Conservation (phyloP, 352 stramenopile species). For the Pythium biforme region DNA sequence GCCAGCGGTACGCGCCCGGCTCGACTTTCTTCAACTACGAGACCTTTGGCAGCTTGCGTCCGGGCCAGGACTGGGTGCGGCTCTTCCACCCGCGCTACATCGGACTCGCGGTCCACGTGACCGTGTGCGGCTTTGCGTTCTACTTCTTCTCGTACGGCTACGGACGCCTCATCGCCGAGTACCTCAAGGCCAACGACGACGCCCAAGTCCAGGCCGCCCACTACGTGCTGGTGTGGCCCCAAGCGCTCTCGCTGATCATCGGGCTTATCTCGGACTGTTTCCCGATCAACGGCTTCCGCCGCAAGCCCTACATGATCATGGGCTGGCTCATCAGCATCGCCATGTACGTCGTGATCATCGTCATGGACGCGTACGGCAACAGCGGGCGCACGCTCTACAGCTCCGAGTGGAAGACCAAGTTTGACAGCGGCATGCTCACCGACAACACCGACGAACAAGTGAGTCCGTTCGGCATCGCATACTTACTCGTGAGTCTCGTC, state of each 20-base stretch:
- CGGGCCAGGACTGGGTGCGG: slow-evolving; percentile 2
- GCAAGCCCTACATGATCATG: slow-evolving; percentile 77
- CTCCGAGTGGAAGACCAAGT: background rate
- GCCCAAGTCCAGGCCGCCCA: slow-evolving; percentile 11
- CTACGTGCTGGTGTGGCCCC: slow-evolving; percentile 43
- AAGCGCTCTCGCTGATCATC: slow-evolving; percentile 62
- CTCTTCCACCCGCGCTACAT: slow-evolving; percentile 19
- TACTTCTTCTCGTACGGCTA: slow-evolving; percentile 24
- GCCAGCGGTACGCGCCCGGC: slow-evolving; percentile 15
- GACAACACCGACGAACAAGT: background rate
- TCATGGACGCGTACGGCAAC: slow-evolving; percentile 19
- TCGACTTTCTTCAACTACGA: slow-evolving; percentile 33
- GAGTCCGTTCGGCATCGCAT: slow-evolving; percentile 5
- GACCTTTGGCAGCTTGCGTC: slow-evolving; percentile 26
- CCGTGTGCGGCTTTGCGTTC: slow-evolving; percentile 17
- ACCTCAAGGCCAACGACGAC: slow-evolving; percentile 19
- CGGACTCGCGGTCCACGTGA: slow-evolving; percentile 22
- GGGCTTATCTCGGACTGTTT: slow-evolving; percentile 63
- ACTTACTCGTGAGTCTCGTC: slow-evolving; percentile 18
- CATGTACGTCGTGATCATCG: slow-evolving; percentile 19
- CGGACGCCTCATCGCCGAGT: slow-evolving; percentile 19
- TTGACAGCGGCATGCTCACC: background rate
- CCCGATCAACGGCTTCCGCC: slow-evolving; percentile 60
- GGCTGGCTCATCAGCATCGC: slow-evolving; percentile 31
- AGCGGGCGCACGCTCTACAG: background rate